phyloP scores from a whole-genome alignment of 1,139 yeast genomes.

The Protomyces inundatus region DNA sequence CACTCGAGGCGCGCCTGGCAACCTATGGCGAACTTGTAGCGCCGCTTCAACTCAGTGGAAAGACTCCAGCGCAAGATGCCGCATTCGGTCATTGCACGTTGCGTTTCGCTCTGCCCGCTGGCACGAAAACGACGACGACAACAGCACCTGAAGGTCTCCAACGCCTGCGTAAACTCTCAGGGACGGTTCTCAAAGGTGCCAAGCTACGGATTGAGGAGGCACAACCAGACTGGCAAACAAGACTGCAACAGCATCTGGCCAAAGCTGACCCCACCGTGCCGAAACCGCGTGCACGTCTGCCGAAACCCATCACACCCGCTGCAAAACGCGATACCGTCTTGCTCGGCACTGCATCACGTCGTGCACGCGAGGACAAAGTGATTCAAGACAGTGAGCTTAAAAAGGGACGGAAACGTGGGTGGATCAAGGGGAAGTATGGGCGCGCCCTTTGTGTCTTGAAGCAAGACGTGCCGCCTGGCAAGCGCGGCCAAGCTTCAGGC shows the following conservation, averaged over 20 bases:
- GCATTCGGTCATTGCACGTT: conserved; percentile 13
- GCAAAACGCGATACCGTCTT: conserved; percentile 4
- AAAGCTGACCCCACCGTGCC: conserved; percentile 6
- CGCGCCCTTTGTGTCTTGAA: conserved; percentile 9
- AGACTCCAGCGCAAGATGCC: neutral
- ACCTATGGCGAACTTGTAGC: conserved; percentile 5
- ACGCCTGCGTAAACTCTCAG: conserved; percentile 14
- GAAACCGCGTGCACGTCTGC: conserved; percentile 10
- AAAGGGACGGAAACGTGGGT: conserved; percentile 15
- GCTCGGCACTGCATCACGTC: neutral
- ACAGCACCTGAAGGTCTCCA: neutral
- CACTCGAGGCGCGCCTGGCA: conserved; percentile 2
- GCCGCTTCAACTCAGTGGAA: neutral
- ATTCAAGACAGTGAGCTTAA: conserved; percentile 10
- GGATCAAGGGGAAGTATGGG: conserved; percentile 22
- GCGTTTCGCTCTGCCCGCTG: neutral
- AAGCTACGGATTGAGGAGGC: conserved; percentile 22
- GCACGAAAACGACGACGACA: neutral
- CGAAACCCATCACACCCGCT: neutral
- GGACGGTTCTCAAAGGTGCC: conserved; percentile 15
- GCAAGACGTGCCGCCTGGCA: conserved; percentile 1
- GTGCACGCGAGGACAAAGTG: neutral
- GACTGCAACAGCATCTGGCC: neutral
- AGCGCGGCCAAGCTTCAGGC: neutral
- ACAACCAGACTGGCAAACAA: conserved; percentile 2